Conservation (phyloP, 2,329 filamentous ascomycete genomes). For the Trichoderma polysporum region DNA sequence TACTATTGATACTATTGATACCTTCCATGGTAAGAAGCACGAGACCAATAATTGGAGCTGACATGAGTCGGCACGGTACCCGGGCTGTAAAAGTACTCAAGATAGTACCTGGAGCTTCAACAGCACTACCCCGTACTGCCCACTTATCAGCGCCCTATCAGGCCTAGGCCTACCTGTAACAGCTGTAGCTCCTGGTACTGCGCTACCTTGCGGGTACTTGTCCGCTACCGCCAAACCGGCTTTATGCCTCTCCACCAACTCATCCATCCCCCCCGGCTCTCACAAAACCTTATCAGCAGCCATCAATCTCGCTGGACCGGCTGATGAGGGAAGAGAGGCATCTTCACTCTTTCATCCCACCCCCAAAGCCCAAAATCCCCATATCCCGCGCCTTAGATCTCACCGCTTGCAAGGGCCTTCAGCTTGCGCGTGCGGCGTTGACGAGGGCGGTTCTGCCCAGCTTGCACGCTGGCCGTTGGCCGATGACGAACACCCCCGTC, state of each 20-base stretch:
- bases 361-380: background rate
- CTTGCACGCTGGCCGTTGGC: conserved; percentile 5
- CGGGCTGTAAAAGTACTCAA: background rate
- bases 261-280: conserved; percentile 6
- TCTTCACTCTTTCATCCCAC: background rate
- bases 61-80: background rate
- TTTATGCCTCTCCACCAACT: conserved; percentile 11
- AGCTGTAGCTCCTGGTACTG: background rate
- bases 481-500: conserved; percentile 18
- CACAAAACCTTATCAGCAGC: conserved; percentile 13
- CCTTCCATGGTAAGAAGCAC: background rate
- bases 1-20: too few species aligned
- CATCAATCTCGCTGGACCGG: background rate
- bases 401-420: conserved; percentile 9
- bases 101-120: background rate
- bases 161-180: background rate
- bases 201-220: background rate
- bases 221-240: background rate
- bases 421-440: background rate
- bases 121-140: background rate
- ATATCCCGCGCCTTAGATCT: background rate
- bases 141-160: background rate
- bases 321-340: conserved; percentile 4
- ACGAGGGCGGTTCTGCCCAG: background rate
- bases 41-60: conserved; percentile 8